Conservation (phyloP, 129 eudicot species). For the Flaveria ramosissima region DNA sequence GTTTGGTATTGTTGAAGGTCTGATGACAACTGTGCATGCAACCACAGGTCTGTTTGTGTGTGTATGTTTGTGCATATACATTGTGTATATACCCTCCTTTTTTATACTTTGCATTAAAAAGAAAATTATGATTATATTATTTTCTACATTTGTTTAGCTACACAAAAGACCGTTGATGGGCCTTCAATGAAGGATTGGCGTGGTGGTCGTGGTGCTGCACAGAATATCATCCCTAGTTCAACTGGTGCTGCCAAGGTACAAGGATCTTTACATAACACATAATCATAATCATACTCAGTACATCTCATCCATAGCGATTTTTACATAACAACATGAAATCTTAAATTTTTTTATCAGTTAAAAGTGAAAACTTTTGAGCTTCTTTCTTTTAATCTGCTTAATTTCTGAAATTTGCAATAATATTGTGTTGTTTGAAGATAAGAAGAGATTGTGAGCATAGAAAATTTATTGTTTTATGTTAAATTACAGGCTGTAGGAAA, state of each 20-base stretch:
- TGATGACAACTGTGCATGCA: conserved; percentile 98
- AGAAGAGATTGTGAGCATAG: not conserved
- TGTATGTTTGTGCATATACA: conserved; percentile 18
- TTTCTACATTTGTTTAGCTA: conserved; percentile 54
- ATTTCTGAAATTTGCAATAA: not conserved
- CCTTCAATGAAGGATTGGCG: conserved; percentile 99
- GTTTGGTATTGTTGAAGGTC: conserved; percentile 91
- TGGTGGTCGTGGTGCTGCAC: conserved; percentile 97
- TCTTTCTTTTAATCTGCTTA: not conserved
- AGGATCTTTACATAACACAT: not conserved
- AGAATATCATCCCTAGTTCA: conserved; percentile 94
- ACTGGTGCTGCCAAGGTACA: conserved; percentile 97
- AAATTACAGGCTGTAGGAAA: conserved; percentile 87
- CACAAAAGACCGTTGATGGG: conserved; percentile 96
- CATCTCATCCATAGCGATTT: too few species aligned
- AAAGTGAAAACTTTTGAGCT: not conserved
- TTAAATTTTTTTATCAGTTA: not conserved
- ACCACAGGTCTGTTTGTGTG: conserved; percentile 67
- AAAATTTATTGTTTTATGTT: not conserved
- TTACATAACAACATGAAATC: not conserved
- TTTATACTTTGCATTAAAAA: not conserved
- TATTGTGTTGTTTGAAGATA: not conserved
- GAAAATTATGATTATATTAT: not conserved
- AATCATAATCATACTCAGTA: too few species aligned
- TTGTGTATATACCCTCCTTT: not conserved